Evolutionary conservation across 441 rosid species (phyloP).

Genomic region (Kokia cookei): DNA sequence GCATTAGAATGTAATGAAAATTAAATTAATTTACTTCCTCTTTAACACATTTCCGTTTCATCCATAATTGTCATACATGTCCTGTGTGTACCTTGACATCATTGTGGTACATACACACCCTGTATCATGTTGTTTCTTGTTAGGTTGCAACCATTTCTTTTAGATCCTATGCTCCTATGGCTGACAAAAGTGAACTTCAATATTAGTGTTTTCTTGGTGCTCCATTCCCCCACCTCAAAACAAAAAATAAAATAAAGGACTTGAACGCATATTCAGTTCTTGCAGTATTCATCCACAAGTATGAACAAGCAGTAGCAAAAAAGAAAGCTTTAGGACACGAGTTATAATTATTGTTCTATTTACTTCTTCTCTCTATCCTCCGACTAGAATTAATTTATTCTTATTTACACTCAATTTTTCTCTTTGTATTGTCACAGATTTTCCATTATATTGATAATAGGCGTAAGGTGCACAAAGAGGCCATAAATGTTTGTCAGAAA

Average conservation of each 20-base stretch:
- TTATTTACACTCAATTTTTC: neutral
- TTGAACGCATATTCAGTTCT: neutral
- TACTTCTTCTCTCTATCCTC: neutral
- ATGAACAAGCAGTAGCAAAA: neutral
- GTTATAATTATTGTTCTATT: neutral
- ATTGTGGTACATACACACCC: neutral
- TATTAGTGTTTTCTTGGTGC: neutral
- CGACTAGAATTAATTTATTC: neutral
- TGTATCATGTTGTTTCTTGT: neutral
- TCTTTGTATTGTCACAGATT: conserved; percentile 24
- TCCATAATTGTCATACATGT: neutral
- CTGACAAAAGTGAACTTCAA: neutral
- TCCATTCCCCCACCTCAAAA: neutral
- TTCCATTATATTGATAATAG: conserved; percentile 46
- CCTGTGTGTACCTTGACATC: neutral
- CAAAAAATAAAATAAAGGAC: neutral
- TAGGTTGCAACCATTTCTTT: neutral
- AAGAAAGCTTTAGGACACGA: neutral
- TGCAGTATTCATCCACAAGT: neutral
- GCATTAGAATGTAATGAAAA: neutral
- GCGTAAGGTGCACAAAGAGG: conserved; percentile 55
- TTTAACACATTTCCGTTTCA: neutral
- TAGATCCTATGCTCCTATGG: neutral
- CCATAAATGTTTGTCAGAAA: conserved; percentile 60
- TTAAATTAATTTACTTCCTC: neutral